Evolutionary conservation across 2,329 filamentous ascomycete genomes (phyloP), one percentile per base, ranked within the genome.

Genomic region (Furcasterigmium furcatum): DNA sequence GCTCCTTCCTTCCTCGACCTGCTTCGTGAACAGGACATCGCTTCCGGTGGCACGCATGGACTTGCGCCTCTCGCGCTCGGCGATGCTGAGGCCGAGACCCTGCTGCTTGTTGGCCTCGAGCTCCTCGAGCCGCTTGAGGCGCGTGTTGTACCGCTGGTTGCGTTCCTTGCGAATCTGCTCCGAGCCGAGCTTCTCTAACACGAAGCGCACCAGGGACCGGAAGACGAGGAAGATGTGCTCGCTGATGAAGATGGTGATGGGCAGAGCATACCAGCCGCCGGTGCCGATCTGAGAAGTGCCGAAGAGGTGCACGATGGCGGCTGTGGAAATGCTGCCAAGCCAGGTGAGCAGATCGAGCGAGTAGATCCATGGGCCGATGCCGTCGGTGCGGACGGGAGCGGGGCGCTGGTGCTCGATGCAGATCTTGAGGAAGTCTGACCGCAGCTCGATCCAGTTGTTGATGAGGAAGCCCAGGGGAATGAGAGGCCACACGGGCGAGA

Each of bases 391-490:
- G 52, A 78, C 77, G 0, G 87, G 87, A 0, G 76, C 79, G 0
- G 87, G 87, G 1, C 87, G 79, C 50, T 84, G 83, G 68, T 85
- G 86, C 58, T 90, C 85, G 20, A 83, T 72, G 51, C 83, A 87
- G 45, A 91, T 86, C 58, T 90, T 91, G 65, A 87, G 78, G 38
- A 88, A 87, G 56, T 91, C 87, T 3, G 85, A 84, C 9, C 87
- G 84, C 9, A 91, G 73, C 62, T 91, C 87, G 46, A 91, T 69
- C 84, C 85, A 88, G 66, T 90, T 85, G 64, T 90, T 90, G 59
- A 88, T 65, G 13, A 90, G 68, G 61, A 90, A 91, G 0, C 84
- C 85, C 19, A 88, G 70, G 0, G 83, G 79, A 1, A 87, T 86
- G 2, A 90, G 69, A 0, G 87, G 86, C 87, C 87, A 91, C 24